Conservation (phyloP, 306 rosid genomes). For the Ormosia semicastrata region DNA sequence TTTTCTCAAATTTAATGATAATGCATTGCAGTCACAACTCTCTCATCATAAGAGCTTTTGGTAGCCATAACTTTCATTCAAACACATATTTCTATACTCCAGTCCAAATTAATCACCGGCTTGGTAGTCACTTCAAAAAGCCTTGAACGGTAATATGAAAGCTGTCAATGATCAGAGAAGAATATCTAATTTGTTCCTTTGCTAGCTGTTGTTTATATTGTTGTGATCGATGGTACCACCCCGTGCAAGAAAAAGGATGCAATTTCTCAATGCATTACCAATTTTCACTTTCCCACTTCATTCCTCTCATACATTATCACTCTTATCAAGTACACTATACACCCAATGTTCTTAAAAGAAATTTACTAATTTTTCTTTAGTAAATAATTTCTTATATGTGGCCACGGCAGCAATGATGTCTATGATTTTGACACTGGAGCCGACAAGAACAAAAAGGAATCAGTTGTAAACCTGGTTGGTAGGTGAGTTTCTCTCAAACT, state of each 20-base stretch:
- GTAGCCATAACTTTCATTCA: background rate
- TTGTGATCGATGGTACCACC: background rate
- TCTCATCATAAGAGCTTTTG: background rate
- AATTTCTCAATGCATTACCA: background rate
- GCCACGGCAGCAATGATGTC: constrained; percentile 71
- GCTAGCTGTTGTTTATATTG: background rate
- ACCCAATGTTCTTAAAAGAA: background rate
- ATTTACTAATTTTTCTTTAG: background rate
- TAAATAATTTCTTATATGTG: background rate
- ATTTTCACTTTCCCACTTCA: background rate
- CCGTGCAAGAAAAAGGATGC: background rate
- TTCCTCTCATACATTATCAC: background rate
- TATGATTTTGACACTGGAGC: constrained; percentile 93
- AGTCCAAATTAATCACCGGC: constrained; percentile 4
- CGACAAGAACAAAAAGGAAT: constrained; percentile 77
- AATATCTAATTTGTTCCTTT: background rate
- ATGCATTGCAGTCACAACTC: background rate
- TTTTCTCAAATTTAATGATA: background rate
- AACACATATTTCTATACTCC: background rate
- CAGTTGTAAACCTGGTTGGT: constrained; percentile 75
- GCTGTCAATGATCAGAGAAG: background rate
- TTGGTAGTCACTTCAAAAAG: background rate
- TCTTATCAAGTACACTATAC: background rate
- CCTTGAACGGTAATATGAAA: background rate
- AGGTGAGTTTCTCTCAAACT: constrained; percentile 54